Conservation (phyloP, 2,329 filamentous ascomycete genomes). For the Huntiella bhutanensis region DNA sequence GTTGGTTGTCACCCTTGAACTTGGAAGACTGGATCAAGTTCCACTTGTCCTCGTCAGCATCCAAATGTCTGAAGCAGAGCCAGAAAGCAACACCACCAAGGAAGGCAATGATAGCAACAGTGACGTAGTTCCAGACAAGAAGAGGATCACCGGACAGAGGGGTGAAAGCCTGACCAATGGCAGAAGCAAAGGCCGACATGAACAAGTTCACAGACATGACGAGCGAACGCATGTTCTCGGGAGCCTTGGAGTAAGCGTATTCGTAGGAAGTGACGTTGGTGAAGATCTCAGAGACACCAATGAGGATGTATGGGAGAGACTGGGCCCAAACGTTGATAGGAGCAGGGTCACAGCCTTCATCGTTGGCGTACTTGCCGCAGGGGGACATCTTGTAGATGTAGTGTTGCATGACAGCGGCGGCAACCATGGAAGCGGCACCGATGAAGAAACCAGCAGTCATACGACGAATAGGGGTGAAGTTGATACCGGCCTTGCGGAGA, state of each 20-base stretch:
- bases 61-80: slow-evolving; percentile 45
- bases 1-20: slow-evolving; percentile 23
- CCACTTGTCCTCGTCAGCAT: slow-evolving; percentile 46
- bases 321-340: slow-evolving; percentile 48
- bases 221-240: slow-evolving; percentile 64
- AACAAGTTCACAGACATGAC: slow-evolving; percentile 51
- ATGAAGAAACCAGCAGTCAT: slow-evolving; percentile 53
- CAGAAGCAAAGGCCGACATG: slow-evolving; percentile 50
- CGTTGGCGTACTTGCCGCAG: slow-evolving; percentile 37
- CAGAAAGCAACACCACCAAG: slow-evolving; percentile 48
- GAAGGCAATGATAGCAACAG: slow-evolving; percentile 42
- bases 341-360: slow-evolving; percentile 31
- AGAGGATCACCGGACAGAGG: slow-evolving; percentile 43
- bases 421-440: slow-evolving; percentile 41
- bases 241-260: slow-evolving; percentile 61
- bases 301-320: slow-evolving; percentile 30
- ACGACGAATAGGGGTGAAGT: slow-evolving; percentile 58
- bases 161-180: slow-evolving; percentile 50
- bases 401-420: slow-evolving; percentile 35
- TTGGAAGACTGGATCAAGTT: slow-evolving; percentile 38
- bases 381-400: slow-evolving; percentile 45
- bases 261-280: slow-evolving; percentile 44
- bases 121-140: slow-evolving; percentile 53
- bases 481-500: slow-evolving; percentile 42
- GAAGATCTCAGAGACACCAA: slow-evolving; percentile 34